Percentiles rank a stretch among this genome's conserved stretches.
Conservation (phyloP, 75 land plant genomes). For the Chamaecyparis obtusa region DNA sequence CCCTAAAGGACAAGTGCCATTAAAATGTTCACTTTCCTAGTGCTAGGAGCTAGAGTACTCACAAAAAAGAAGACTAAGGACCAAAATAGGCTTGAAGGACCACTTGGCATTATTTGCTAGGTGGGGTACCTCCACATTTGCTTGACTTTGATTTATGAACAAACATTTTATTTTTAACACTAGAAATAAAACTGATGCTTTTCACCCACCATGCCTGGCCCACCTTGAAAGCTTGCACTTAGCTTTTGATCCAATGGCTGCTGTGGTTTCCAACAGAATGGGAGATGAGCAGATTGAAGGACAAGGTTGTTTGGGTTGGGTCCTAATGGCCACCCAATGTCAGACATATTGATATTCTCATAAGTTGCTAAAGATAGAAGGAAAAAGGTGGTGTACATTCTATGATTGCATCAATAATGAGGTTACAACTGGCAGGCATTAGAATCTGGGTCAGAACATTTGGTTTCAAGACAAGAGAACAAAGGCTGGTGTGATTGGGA, state of each 20-base stretch:
- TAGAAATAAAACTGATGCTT: neutral
- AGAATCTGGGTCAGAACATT: constrained; percentile 1
- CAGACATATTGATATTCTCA: neutral
- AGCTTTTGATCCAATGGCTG: neutral
- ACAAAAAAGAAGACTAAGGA: neutral
- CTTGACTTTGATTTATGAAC: neutral
- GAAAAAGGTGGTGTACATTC: neutral
- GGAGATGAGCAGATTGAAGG: neutral
- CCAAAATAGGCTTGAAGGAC: neutral
- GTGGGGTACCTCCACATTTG: neutral
- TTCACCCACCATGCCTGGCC: neutral
- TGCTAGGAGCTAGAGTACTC: neutral
- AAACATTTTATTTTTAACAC: neutral
- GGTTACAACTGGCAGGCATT: neutral
- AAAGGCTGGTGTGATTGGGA: neutral
- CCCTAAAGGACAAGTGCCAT: neutral
- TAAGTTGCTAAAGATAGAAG: neutral
- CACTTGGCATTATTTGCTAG: neutral
- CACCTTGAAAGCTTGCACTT: neutral
- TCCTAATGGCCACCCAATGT: neutral
- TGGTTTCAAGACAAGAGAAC: neutral
- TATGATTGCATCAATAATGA: constrained; percentile 3
- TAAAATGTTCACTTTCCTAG: neutral
- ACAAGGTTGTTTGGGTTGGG: neutral
- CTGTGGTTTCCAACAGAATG: neutral